Base-by-base conservation (phyloP, 805 yeast genomes). In the Novakomyces olei region DNA sequence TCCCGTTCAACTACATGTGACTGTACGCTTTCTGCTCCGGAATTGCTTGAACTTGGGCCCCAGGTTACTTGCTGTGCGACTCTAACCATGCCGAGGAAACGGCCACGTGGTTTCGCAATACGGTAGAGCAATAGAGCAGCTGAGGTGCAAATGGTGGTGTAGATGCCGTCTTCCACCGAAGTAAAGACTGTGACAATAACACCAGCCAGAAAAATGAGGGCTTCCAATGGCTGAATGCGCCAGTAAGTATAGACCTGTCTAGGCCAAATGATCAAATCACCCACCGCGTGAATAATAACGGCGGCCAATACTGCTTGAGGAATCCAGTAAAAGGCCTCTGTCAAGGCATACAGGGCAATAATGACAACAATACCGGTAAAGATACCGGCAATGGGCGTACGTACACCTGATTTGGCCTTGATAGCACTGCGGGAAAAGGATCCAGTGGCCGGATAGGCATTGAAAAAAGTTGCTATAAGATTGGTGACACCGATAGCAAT, bases 371-470 rank as follows among this genome's bases (percentile, higher is more conserved):
- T 68, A 49, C 94, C 95, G 8, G 93, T 77, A 53, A 72, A 76
- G 27, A 80, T 63, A 57, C 94, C 93, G 29, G 93, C 91, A 38
- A 83, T 58, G 23, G 95, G 95, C 15, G 95, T 83, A 48, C 81
- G 68, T 29, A 83, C 95, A 50, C 92, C 92, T 64, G 93, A 83
- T 55, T 83, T 83, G 33, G 92, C 73, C 56, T 85, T 83, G 45
- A 83, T 63, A 5, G 95, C 95, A 29, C 93, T 76, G 60, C 95
- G 72, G 14, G 92, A 77, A 53, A 83, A 83, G 1, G 95, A 83
- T 29, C 95, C 95, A 4, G 95, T 83, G 5, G 92, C 81, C 5
- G 95, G 95, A 51, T 83, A 83, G 5, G 95, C 93, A 46, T 69
- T 65, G 66, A 83, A 83, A 49, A 81, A 79, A 15, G 92, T 79